Conservation (phyloP, 148 eudicot genomes). For the Pharnaceum exiguum region DNA sequence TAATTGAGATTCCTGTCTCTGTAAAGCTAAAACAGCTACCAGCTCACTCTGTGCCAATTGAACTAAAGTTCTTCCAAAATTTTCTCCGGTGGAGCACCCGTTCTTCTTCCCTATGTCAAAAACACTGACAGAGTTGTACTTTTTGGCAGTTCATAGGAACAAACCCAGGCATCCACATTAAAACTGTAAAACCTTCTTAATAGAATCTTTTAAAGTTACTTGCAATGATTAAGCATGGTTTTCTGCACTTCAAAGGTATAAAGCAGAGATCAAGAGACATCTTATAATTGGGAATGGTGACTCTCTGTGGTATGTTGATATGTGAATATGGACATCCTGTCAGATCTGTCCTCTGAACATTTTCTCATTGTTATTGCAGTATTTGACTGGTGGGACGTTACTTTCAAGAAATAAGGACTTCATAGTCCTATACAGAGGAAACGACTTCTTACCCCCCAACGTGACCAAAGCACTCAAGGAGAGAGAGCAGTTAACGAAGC, state of each 20-base stretch:
- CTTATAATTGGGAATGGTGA: no score
- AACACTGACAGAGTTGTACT: neutral
- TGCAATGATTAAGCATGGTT: no score
- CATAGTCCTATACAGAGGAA: constrained; percentile 91
- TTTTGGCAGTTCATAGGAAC: neutral
- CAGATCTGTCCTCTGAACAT: neutral
- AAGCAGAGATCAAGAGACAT: no score
- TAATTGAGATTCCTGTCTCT: neutral
- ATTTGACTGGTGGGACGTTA: constrained; percentile 81
- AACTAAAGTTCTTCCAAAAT: neutral
- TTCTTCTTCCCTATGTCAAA: neutral
- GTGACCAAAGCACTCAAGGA: constrained; percentile 57
- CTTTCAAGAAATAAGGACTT: constrained; percentile 87
- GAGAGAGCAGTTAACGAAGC: constrained; percentile 46
- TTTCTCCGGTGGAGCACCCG: no score
- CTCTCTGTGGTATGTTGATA: no score
- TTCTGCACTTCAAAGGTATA: no score
- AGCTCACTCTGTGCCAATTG: neutral
- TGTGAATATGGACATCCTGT: neutral
- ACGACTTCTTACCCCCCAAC: constrained; percentile 78
- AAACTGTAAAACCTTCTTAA: no score
- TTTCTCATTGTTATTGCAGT: constrained; percentile 39
- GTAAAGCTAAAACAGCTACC: neutral
- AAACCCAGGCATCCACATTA: no score
- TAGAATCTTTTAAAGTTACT: no score